Evolutionary conservation across 768 basidiomycete species (phyloP), one percentile per base, ranked within the genome.

Genomic region (Chalciporus piperatus): DNA sequence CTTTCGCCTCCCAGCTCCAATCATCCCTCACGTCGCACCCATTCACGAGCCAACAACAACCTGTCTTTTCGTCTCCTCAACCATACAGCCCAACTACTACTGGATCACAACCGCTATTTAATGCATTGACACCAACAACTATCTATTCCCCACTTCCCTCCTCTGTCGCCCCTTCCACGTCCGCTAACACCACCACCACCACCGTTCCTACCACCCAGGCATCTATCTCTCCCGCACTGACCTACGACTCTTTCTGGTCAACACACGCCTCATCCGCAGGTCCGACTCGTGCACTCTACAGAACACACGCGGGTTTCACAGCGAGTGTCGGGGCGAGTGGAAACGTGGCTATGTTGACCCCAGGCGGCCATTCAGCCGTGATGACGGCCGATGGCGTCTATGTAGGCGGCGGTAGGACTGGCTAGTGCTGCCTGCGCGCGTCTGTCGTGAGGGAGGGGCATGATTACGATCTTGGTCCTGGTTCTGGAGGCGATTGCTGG

Each of bases 201-300:
- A 22, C 54, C 19, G n/a, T 52, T 3, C 47, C 58, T 0, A 47
- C 56, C 9, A 37, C 49, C 3, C n/a, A 41, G 5, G 7, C 45
- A 12, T 30, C 58, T 3, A 53, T 56, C 54, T 38, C 54, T n/a
- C 63, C 71, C 8, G 62, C 73, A 11, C 67, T 82, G 40, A 81
- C 82, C 3, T 84, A 84, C 56, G 83, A 83, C 59, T 80, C 79
- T 0, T 84, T 83, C 59, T 84, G 81, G 83, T 81, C 82, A 2
- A 73, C 79, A 7, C 80, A 82, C 52, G 67, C 77, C 17, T 63
- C 69, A 0, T 57, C 66, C 3, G 16, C 60, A 2, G 63, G 65
- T 7, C 28, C 60, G 4, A 65, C 65, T 0, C 66, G 66, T 3
- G 56, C 68, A 1, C 59, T 68, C 11, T 68, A 70, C 23, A 59